Evolutionary conservation across 2,329 filamentous ascomycete genomes (phyloP), one percentile per base, ranked within the genome.

Genomic region (Aspergillus uvarum): DNA sequence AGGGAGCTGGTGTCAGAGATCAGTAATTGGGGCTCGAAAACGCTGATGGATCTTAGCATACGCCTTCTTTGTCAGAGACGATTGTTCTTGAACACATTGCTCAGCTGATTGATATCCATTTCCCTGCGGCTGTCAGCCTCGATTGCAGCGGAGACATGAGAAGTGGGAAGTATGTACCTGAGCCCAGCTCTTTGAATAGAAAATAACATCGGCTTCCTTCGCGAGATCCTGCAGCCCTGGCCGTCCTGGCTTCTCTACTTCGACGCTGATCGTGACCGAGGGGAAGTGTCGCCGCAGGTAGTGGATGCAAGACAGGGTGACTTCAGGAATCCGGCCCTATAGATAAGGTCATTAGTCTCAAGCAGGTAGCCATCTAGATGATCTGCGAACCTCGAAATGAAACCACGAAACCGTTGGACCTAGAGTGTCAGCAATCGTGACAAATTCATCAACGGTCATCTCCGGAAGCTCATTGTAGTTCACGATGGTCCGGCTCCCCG

Each of bases 101-200:
- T 82, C 77, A 42, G 84, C 77, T 29, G 80, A 80, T 54, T 65
- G 57, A 68, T 82, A 77, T 56, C 79, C 79, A 29, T 70, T 65
- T 7, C 62, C 66, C 72, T 76, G 31, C 2, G 14, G 35, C 7
- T 7, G 8, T 51, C 53, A 50, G 50, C 38, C 5, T 42, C 42
- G 42, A 49, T 14, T 6, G 21, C 21, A 4, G 21, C 11, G 26
- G 6, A 31, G n/a, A 10, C 10, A 38, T 11, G 26, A 2, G 49
- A 5, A 56, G 29, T 26, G 10, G 3, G 44, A n/a, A 12, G 1
- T 24, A 10, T 21, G 29, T 75, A 88, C 87, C 78, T 87, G 82
- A 60, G 89, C 89, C 89, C 89, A 92, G 54, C 80, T 81, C 67
- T 82, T 84, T 12, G 89, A 90, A 75, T 88, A 91, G 72, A 91